phyloP scores from a whole-genome alignment of 495 filamentous ascomycete species.

The Aspergillus olivimuriae region DNA sequence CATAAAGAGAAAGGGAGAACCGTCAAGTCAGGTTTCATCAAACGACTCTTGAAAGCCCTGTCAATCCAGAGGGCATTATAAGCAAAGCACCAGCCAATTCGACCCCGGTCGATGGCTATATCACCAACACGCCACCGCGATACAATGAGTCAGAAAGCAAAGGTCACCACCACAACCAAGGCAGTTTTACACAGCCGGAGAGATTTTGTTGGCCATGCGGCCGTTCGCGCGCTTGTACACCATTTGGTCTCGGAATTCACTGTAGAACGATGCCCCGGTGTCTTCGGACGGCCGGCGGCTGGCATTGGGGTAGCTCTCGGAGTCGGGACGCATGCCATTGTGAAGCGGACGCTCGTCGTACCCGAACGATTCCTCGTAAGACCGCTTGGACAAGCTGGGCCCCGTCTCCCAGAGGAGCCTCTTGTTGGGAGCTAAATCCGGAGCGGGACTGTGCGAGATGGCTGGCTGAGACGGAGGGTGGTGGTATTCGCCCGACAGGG shows the following conservation, averaged over 20 bases:
- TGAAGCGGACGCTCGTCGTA: slow-evolving; percentile 37
- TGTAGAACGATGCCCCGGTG: slow-evolving; percentile 23
- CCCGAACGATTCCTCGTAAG: slow-evolving; percentile 39
- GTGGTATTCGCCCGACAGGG: slow-evolving; percentile 18
- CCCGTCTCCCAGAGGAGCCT: slow-evolving; percentile 30
- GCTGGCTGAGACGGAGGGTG: slow-evolving; percentile 20
- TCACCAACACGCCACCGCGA: slow-evolving; percentile 13
- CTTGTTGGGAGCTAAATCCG: slow-evolving; percentile 23
- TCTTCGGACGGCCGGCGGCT: slow-evolving; percentile 27
- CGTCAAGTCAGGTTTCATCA: slow-evolving; percentile 11
- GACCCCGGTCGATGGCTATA: slow-evolving; percentile 1
- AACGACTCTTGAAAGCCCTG: slow-evolving; percentile 1
- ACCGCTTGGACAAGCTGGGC: slow-evolving; percentile 26
- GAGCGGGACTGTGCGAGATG: slow-evolving; percentile 18
- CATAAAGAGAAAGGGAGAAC: slow-evolving; percentile 14
- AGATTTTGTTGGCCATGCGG: slow-evolving; percentile 27
- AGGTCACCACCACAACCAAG: not conserved
- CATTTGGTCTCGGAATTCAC: slow-evolving; percentile 36
- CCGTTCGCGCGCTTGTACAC: slow-evolving; percentile 47
- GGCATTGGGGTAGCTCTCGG: slow-evolving; percentile 21
- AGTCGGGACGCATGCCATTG: slow-evolving; percentile 47
- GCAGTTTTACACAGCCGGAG: slow-evolving; percentile 16
- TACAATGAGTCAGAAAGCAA: slow-evolving; percentile 3
- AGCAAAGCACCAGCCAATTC: not conserved
- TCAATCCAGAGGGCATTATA: slow-evolving; percentile 1